Evolutionary conservation across 148 eudicot species (phyloP), one percentile per base, ranked within the genome.

Genomic region (Heliamphora exappendiculata): DNA sequence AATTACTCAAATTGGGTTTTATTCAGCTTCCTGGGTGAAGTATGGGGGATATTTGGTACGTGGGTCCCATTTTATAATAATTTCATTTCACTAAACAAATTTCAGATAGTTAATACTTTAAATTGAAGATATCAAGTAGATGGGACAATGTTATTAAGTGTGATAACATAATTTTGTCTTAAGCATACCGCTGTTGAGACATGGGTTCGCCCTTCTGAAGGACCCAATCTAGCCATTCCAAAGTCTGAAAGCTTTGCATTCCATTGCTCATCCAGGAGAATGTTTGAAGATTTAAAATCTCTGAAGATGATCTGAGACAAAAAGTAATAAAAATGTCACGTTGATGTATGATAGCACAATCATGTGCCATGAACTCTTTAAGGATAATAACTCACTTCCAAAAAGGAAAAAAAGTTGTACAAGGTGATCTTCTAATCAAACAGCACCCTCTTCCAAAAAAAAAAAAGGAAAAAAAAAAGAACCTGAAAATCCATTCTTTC

Each of bases 401-500:
- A 51, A 49, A 34, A 70, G 65, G 26, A 42, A 65, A 16, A 64
- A 70, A 67, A n/a, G n/a, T n/a, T n/a, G n/a, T 28, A 41, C 47
- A 68, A 24, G 75, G 37, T 16, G 24, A 36, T 12, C 29, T n/a
- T 45, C 12, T 11, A 37, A 42, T 11, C 13, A 34, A n/a, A 51
- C 2, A 51, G 29, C 58, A 16, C 22, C 31, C 63, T n/a, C n/a
- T n/a, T n/a, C n/a, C n/a, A n/a, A n/a, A n/a, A n/a, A 64, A 64
- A 26, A 12, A 12, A 69, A 44, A 70, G 16, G 60, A 33, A 16
- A 16, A 24, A 1, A 7, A 63, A 71, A 63, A 49, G 53, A 26
- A 86, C 98, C 96, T 94, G 98, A 84, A 90, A 88, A 64, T 92
- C 98, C 98, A 94, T 94, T 75, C 88, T 91, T 78, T 94, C 97